Conservation (phyloP, 495 filamentous ascomycete genomes). For the Pyrenula massariospora region DNA sequence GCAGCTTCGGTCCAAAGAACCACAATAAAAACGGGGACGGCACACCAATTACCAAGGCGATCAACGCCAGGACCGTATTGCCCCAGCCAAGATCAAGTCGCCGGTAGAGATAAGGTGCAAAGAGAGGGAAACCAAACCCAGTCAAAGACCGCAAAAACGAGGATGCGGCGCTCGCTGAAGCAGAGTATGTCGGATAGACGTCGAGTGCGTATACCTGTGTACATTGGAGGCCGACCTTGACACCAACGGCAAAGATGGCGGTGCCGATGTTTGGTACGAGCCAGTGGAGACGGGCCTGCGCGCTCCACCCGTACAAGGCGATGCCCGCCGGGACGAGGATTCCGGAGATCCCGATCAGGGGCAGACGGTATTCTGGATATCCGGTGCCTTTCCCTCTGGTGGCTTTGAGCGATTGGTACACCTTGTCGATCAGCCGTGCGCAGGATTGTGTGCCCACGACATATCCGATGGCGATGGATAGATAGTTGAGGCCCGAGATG, state of each 20-base stretch:
- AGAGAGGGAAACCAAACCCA: slow-evolving; percentile 68
- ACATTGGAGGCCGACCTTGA: slow-evolving; percentile 55
- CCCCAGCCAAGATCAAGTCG: slow-evolving; percentile 51
- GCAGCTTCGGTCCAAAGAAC: too few relatives aligned
- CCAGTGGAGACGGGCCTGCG: slow-evolving; percentile 36
- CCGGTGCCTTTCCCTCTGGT: slow-evolving; percentile 43
- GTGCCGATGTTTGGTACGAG: slow-evolving; percentile 33
- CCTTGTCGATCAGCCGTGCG: slow-evolving; percentile 18
- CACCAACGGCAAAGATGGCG: slow-evolving; percentile 34
- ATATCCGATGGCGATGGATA: slow-evolving; percentile 22
- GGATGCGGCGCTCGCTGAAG: slow-evolving; percentile 56
- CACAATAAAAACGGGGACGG: too few relatives aligned
- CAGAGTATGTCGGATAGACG: slow-evolving; percentile 56
- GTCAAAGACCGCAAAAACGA: slow-evolving; percentile 54
- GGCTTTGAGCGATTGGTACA: slow-evolving; percentile 34
- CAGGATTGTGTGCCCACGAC: slow-evolving; percentile 16
- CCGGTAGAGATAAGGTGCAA: slow-evolving; percentile 53
- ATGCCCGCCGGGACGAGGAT: slow-evolving; percentile 46
- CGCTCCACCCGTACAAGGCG: slow-evolving; percentile 56
- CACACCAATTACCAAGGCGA: too few relatives aligned
- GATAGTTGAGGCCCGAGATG: slow-evolving; percentile 25
- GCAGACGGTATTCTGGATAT: slow-evolving; percentile 50
- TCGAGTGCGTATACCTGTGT: slow-evolving; percentile 71
- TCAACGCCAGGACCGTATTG: slow-evolving; percentile 47
- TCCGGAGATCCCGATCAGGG: too few relatives aligned